These are phyloP conservation scores for Monilinia vaccinii-corymbosi DNA, from an alignment of 2,329 filamentous ascomycete species.

Conservation along the genomic window DNA sequence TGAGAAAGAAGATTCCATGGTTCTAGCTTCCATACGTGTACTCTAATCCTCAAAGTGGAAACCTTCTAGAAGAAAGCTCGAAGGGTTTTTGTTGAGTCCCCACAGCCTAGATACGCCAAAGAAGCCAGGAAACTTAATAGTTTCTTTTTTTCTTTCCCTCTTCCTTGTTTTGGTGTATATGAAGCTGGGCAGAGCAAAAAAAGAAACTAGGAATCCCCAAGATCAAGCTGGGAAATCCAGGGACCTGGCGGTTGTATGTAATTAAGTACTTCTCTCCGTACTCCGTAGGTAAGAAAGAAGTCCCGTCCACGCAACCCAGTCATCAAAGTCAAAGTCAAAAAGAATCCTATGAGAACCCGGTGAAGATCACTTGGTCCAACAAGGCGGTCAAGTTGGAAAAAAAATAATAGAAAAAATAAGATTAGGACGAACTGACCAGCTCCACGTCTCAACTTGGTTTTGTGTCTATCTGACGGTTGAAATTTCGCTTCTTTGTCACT, in stretches of 20 bases:
- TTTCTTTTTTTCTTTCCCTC: too few relatives aligned
- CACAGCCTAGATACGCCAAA: background rate
- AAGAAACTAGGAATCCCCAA: background rate
- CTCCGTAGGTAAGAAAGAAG: too few relatives aligned
- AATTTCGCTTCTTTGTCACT: background rate
- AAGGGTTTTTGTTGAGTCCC: constrained; percentile 6
- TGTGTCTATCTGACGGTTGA: background rate
- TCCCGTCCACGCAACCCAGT: background rate
- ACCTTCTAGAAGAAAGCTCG: constrained; percentile 10
- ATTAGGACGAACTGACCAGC: background rate
- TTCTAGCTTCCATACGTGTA: background rate
- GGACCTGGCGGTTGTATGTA: too few relatives aligned
- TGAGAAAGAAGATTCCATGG: background rate
- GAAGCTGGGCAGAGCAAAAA: too few relatives aligned
- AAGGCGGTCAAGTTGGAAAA: constrained; percentile 5
- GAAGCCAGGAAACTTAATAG: too few relatives aligned
- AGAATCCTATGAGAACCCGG: background rate
- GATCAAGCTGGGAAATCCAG: background rate
- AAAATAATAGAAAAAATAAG: too few relatives aligned
- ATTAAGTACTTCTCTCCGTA: too few relatives aligned
- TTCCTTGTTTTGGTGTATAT: too few relatives aligned
- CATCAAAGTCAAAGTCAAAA: background rate
- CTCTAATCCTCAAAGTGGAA: background rate
- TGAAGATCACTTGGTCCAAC: background rate
- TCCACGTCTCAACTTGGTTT: background rate